Evolutionary conservation across 2,329 filamentous ascomycete genomes (phyloP), one percentile per base, ranked within the genome.

Genomic region (Xylaria sp.): DNA sequence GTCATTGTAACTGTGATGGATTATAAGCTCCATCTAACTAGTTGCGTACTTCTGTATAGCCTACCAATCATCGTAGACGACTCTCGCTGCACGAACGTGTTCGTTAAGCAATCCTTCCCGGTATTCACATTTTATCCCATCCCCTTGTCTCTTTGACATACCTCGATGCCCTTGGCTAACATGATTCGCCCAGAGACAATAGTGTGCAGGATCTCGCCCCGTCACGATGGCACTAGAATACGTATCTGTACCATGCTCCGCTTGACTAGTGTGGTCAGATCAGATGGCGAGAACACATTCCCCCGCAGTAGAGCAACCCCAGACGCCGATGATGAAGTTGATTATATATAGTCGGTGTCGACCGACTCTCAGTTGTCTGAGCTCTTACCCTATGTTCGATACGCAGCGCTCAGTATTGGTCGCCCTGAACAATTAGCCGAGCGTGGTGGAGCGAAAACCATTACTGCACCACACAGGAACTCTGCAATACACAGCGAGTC

Each of bases 41-140:
- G 9, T 25, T 39, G n/a, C 20, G n/a, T 23, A 46, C 15, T 28
- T 12, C n/a, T n/a, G 8, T 48, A 37, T 48, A 13, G 18, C 50
- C 37, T 65, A 54, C 50, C 37, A 59, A 54, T 23, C 37, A 34
- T 15, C 41, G 32, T 56, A 60, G 51, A 65, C 44, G 44, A 18
- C 55, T 54, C 32, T 10, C 63, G 32, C 50, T 13, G 13, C 15
- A 57, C 44, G 23, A 20, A 20, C 12, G 13, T 52, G 63, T 68
- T 65, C 25, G 34, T 65, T 23, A 9, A 52, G n/a, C 18, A 34
- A 50, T 50, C 60, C 28, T 28, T 41, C 48, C 51, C 37, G 54
- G 52, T 44, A 51, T 69, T 70, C 66, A 18, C 70, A 71, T 69
- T 70, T 72, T 72, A 73, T 66, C 71, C 71, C 63, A 48, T 46